Percentiles rank a stretch among this genome's conserved stretches.
Evolutionary conservation across 805 yeast species (phyloP).

Genomic region (Metschnikowia hibisci): DNA sequence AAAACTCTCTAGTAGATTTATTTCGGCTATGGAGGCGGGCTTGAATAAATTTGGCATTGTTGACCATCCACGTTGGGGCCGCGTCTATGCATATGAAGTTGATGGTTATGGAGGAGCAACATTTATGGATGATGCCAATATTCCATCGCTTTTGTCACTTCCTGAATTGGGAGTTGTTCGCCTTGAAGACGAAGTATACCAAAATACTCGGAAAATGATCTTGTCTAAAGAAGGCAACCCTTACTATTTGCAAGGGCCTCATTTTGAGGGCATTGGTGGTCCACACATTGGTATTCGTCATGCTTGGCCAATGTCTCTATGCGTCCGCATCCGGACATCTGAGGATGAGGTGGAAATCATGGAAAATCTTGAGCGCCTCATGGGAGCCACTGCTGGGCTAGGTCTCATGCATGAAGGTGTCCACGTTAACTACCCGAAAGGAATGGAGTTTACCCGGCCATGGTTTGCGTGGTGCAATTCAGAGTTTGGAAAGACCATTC

Average conservation of each 20-base stretch:
- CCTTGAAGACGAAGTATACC: constrained; percentile 54
- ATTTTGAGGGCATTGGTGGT: constrained; percentile 80
- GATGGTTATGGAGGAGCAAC: constrained; percentile 78
- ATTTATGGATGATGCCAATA: constrained; percentile 88
- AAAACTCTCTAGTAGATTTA: constrained; percentile 30
- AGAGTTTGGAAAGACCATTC: constrained; percentile 83
- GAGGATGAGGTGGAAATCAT: constrained; percentile 67
- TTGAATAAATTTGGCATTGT: constrained; percentile 61
- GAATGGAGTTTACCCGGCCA: constrained; percentile 61
- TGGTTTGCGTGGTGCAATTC: constrained; percentile 97
- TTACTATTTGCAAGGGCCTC: constrained; percentile 59
- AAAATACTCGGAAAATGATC: constrained; percentile 76
- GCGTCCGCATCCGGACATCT: constrained; percentile 70
- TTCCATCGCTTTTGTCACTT: constrained; percentile 75
- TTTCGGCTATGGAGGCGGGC: constrained; percentile 47
- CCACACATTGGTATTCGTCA: constrained; percentile 79
- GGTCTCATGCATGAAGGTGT: constrained; percentile 86
- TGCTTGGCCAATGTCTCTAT: constrained; percentile 92
- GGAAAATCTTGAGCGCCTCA: constrained; percentile 45
- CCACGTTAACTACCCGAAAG: constrained; percentile 51
- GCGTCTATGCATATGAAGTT: constrained; percentile 82
- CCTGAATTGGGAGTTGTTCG: constrained; percentile 72
- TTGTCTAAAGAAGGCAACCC: constrained; percentile 71
- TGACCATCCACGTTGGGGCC: constrained; percentile 66
- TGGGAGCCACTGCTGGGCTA: constrained; percentile 62